Base-by-base conservation (phyloP, 106 monocot species). In the Allium fistulosum region DNA sequence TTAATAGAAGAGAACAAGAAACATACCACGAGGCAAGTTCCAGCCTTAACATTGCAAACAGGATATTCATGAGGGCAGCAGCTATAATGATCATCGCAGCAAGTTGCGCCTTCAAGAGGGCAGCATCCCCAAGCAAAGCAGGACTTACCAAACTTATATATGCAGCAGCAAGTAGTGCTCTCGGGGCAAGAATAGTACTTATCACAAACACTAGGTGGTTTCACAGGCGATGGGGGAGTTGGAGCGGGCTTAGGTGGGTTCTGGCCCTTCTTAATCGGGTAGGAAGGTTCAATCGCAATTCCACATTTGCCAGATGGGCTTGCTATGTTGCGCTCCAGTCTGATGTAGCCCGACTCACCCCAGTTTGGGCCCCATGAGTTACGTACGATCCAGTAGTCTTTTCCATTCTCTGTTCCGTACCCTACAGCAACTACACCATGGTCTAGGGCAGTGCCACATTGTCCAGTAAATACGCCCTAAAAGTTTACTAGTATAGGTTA, bases 331-430 rank as follows among this genome's bases (percentile, higher is more conserved):
- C 90, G 90, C 61, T 80, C 80, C 72, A 94, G 74, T 72, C 77
- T 81, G 18, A 87, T 66, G 65, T 87, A 94, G 1, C 94, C 90
- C 2, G 47, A 13, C 78, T 90, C 90, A 13, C 90, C 90, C 94
- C 94, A 94, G 1, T 11, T 7, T 1, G 2, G 14, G 48, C 87
- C 89, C 94, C 94, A 94, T 2, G 90, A 90, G 76, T 94, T 94
- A 57, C 67, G 87, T 0, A 94, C 86, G 26, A 94, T 81, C 94
- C 94, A 94, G 71, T 90, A 94, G 59, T 87, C 90, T 69, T 74
- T 83, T 17, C 90, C 90, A 7, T 87, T 70, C 70, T 84, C 87
- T 4, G 79, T 67, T 51, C 94, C 94, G 27, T 94, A 94, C n/a
- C 94, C 94, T 2, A 94, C 90, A 0, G 78, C 86, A 1, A 71